Evolutionary conservation across 805 yeast genomes (phyloP).

Genomic region (Scheffersomyces amazonensis): DNA sequence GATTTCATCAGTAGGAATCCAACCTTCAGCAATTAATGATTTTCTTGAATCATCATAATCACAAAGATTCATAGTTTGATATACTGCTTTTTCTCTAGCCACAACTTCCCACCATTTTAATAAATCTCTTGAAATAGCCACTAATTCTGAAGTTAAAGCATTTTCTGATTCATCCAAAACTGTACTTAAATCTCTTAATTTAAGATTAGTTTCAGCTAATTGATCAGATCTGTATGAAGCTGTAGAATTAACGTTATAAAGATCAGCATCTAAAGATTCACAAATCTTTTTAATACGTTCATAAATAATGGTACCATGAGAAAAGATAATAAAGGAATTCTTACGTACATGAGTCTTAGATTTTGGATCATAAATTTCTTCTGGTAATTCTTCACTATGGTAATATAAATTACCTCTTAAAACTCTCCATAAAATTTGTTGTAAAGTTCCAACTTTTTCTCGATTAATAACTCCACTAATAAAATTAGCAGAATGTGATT

Average conservation of each 20-base stretch:
- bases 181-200: slow-evolving; percentile 31
- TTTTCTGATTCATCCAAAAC: slow-evolving; percentile 43
- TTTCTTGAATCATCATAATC: slow-evolving; percentile 82
- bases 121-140: slow-evolving; percentile 72
- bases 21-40: slow-evolving; percentile 91
- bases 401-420: slow-evolving; percentile 88
- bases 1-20: slow-evolving; percentile 86
- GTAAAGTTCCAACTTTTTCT: slow-evolving; percentile 64
- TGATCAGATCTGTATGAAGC: slow-evolving; percentile 27
- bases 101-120: slow-evolving; percentile 62
- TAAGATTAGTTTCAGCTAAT: slow-evolving; percentile 20
- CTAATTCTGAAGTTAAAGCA: slow-evolving; percentile 73
- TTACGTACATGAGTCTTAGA: slow-evolving; percentile 60
- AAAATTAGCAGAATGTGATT: slow-evolving; percentile 32
- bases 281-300: slow-evolving; percentile 77
- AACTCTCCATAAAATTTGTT: slow-evolving; percentile 87
- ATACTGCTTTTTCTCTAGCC: slow-evolving; percentile 81
- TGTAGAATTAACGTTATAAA: slow-evolving; percentile 55
- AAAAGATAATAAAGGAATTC: slow-evolving; percentile 81
- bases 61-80: slow-evolving; percentile 71
- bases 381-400: slow-evolving; percentile 68
- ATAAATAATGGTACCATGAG: slow-evolving; percentile 80
- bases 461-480: slow-evolving; percentile 83
- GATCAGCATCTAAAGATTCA: slow-evolving; percentile 84
- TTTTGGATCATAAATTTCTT: slow-evolving; percentile 62